Base-by-base conservation (phyloP, 331 rosid species). In the Stylosanthes scabra region DNA sequence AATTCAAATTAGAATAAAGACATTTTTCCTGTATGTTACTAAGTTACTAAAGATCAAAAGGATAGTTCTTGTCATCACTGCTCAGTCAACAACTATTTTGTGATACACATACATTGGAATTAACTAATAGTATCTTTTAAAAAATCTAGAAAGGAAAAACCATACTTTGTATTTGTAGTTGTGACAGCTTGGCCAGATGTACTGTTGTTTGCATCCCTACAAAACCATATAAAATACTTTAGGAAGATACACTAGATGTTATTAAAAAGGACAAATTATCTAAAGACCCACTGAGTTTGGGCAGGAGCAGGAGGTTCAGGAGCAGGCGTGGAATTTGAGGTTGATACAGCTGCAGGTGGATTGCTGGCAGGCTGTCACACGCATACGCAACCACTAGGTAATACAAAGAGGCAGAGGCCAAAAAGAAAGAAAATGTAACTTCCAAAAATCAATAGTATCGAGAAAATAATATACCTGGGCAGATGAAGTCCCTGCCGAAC, bases 401-500 rank as follows among this genome's bases (percentile, higher is more conserved):
- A n/a, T n/a, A n/a, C n/a, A n/a, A n/a, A n/a, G n/a, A 58, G 62
- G 11, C 11, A 70, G 39, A 31, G 63, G 58, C 56, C 10, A 47
- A 31, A 9, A 28, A 57, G 9, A 58, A 28, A 67, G 44, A 15
- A 52, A 74, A 1, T 41, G 16, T n/a, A 50, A 63, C 20, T 25
- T 67, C 64, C 50, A 59, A 45, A 73, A 55, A 44, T 28, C 27
- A 64, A 65, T 56, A 15, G 42, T 31, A 70, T 66, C 46, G 58
- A 42, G 52, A 14, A 50, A 80, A 25, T 25, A 85, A 2, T 66
- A 29, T 69, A 87, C 93, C 93, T 89, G 93, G 70, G 82, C 37
- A 15, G 89, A 84, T 45, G 93, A 87, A 67, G 85, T 70, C 62
- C 90, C 88, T 6, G 80, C 76, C 20, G 92, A 70, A 69, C 87